Percentiles rank a stretch among this genome's conserved stretches.
Evolutionary conservation across 768 basidiomycete species (phyloP).

Genomic region (Naganishia onofrii): DNA sequence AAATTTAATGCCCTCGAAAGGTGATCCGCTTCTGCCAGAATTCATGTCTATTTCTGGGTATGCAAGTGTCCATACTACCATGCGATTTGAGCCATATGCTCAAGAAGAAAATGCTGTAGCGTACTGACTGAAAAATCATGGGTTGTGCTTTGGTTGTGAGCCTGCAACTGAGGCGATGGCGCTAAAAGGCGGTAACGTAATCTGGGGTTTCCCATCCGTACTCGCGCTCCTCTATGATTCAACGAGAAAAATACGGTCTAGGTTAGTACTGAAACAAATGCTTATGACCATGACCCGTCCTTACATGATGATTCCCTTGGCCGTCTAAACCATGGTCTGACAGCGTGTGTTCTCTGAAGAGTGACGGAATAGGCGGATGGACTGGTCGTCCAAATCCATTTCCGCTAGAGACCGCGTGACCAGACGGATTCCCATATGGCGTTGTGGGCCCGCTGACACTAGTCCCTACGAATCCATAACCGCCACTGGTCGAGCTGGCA

Average conservation of each 20-base stretch:
- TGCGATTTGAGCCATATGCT: background rate
- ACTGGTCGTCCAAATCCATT: constrained; percentile 40
- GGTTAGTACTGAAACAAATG: constrained; percentile 15
- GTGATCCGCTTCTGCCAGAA: background rate
- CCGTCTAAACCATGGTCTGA: constrained; percentile 4
- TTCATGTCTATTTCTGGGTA: background rate
- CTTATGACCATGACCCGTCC: constrained; percentile 33
- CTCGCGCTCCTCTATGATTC: constrained; percentile 34
- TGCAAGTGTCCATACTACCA: background rate
- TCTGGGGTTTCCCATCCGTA: background rate
- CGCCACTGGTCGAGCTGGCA: constrained; percentile 2
- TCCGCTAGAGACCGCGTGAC: constrained; percentile 44
- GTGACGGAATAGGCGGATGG: constrained; percentile 41
- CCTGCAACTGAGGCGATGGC: constrained; percentile 51
- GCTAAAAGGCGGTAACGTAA: constrained; percentile 50
- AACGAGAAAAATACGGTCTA: constrained; percentile 37
- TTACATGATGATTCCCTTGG: constrained; percentile 3
- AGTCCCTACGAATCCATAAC: constrained; percentile 20
- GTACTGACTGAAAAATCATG: background rate
- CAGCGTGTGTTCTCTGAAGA: constrained; percentile 16
- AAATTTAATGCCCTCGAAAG: constrained; percentile 5
- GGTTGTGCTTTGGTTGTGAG: constrained; percentile 35
- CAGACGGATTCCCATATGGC: constrained; percentile 50
- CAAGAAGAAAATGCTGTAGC: background rate
- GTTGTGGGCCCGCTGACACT: constrained; percentile 45